Evolutionary conservation across 495 filamentous ascomycete genomes (phyloP).

Genomic region (Rhizodiscina lignyota): DNA sequence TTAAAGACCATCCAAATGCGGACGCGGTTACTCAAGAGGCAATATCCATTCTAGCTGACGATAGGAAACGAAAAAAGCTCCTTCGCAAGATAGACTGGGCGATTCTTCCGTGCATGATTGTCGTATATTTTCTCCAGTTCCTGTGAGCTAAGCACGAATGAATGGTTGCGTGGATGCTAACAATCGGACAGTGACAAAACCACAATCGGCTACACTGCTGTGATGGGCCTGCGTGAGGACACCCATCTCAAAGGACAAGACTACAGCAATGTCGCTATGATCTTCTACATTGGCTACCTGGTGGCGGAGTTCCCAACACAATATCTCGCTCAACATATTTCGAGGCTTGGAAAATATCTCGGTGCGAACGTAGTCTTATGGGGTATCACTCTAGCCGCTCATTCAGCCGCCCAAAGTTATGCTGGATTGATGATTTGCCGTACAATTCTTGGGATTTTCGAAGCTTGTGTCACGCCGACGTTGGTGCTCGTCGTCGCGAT

Average conservation of each 20-base stretch:
- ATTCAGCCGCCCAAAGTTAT: conserved; percentile 9
- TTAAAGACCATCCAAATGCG: too few species aligned
- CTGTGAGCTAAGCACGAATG: too few species aligned
- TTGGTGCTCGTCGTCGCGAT: conserved; percentile 11
- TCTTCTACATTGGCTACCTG: conserved; percentile 14
- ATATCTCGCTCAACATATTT: conserved; percentile 9
- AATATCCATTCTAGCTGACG: too few species aligned
- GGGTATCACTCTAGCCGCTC: conserved; percentile 7
- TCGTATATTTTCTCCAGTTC: conserved; percentile 15
- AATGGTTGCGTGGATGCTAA: too few species aligned
- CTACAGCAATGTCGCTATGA: conserved; percentile 4
- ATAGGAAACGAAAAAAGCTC: too few species aligned
- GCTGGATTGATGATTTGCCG: conserved; percentile 8
- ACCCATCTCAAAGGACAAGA: conserved; percentile 8
- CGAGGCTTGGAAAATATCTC: conserved; percentile 9
- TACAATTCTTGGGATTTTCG: conserved; percentile 9
- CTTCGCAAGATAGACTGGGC: conserved; percentile 2
- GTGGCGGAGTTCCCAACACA: too few species aligned
- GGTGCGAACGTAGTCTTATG: conserved; percentile 11
- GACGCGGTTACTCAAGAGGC: too few species aligned
- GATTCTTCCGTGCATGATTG: conserved; percentile 7
- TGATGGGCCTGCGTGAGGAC: conserved; percentile 11
- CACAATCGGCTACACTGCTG: conserved; percentile 11
- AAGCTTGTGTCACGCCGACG: conserved; percentile 8
- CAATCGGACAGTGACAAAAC: too few species aligned